Evolutionary conservation across 805 yeast species (phyloP).

Genomic region (Metschnikowia reukaufii): DNA sequence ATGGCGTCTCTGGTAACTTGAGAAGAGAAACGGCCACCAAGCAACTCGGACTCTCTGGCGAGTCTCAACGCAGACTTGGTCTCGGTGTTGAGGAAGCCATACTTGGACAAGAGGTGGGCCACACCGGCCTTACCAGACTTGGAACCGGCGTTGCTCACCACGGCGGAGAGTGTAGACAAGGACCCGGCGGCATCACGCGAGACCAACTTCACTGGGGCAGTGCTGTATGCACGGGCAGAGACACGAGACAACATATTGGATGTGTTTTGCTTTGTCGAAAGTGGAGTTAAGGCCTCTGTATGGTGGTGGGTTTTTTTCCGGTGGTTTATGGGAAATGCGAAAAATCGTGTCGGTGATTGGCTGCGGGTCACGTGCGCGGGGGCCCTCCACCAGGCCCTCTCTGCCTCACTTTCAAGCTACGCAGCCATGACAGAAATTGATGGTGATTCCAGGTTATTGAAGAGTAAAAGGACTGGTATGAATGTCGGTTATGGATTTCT

Average conservation of each 20-base stretch:
- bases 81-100: slow-evolving; percentile 78
- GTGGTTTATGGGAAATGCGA: slow-evolving; percentile 12
- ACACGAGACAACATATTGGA: slow-evolving; percentile 41
- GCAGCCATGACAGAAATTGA: no score
- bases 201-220: slow-evolving; percentile 47
- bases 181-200: slow-evolving; percentile 62
- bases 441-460: no score
- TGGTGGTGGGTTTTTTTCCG: slow-evolving; percentile 1
- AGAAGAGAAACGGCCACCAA: slow-evolving; percentile 80
- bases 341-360: slow-evolving; percentile 23
- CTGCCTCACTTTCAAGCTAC: no score
- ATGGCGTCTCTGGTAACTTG: slow-evolving; percentile 80
- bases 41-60: slow-evolving; percentile 89
- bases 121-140: slow-evolving; percentile 74
- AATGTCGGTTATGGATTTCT: no score
- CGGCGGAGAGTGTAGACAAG: slow-evolving; percentile 74
- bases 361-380: slow-evolving; percentile 22
- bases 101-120: slow-evolving; percentile 81
- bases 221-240: slow-evolving; percentile 43
- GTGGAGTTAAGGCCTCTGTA: neutral
- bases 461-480: no score
- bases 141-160: slow-evolving; percentile 81
- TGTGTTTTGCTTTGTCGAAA: neutral
- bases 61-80: slow-evolving; percentile 86
- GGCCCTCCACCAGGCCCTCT: no score